Percentiles rank a stretch among this genome's conserved stretches.
Conservation (phyloP, 2,329 filamentous ascomycete genomes). For the Byssothecium circinans region DNA sequence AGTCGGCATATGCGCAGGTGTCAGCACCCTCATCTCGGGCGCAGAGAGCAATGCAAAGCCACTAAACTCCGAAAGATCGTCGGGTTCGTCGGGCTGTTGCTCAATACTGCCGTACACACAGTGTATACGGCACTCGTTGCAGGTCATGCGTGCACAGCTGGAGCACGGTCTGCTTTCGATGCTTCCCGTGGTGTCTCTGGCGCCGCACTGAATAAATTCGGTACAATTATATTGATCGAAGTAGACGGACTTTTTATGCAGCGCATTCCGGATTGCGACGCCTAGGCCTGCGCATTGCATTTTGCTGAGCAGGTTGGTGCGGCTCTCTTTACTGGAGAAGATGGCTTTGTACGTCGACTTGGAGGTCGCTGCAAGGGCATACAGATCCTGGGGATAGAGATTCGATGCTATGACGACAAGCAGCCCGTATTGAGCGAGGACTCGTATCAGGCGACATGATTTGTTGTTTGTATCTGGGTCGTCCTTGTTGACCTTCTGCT, state of each 20-base stretch:
- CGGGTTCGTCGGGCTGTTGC: constrained; percentile 23
- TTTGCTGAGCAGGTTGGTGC: constrained; percentile 28
- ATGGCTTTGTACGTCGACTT: constrained; percentile 27
- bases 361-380: constrained; percentile 32
- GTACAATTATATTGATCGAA: constrained; percentile 25
- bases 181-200: constrained; percentile 1
- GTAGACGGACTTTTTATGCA: constrained; percentile 27
- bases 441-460: constrained; percentile 19
- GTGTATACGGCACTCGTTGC: constrained; percentile 40
- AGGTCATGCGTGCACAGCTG: constrained; percentile 33
- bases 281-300: constrained; percentile 32
- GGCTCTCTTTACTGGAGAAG: constrained; percentile 25
- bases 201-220: constrained; percentile 28
- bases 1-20: constrained; percentile 25
- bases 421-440: constrained; percentile 34
- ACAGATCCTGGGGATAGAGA: constrained; percentile 30
- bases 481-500: constrained; percentile 10
- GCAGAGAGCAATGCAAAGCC: constrained; percentile 32
- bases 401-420: constrained; percentile 26
- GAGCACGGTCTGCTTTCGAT: constrained; percentile 29
- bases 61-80: constrained; percentile 35
- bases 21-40: constrained; percentile 32
- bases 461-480: neutral
- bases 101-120: constrained; percentile 38
- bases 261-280: constrained; percentile 20